Base-by-base conservation (phyloP, 306 rosid species). In the Rosa lucieae region DNA sequence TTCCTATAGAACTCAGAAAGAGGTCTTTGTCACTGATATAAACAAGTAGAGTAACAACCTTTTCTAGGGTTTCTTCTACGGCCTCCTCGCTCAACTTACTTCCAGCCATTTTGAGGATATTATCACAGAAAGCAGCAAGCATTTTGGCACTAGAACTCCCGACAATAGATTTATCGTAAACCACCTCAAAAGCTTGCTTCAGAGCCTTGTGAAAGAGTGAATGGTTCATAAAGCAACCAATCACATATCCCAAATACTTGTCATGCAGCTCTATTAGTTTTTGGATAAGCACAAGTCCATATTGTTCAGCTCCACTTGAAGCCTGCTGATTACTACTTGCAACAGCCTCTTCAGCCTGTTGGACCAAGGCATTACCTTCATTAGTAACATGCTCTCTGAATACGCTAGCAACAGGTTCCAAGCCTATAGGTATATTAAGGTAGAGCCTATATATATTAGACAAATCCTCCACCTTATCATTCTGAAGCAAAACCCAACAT, bases 381-480 rank as follows among this genome's bases (percentile, higher is more conserved):
- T 79, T 87, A 47, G 86, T 85, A 75, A 90, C 82, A 76, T 90
- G 93, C 97, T 92, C 90, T 86, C 88, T 90, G 81, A 90, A 89
- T 47, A 88, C 82, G 81, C 48, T 85, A 61, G 92, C 85, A 78
- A 90, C 84, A 17, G 90, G 93, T 2, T 90, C 93, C 83, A 92
- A 78, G 46, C 93, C 96, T 72, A 80, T 79, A 17, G 87, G 86
- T 79, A 92, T 88, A 81, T 85, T 82, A 77, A 86, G 85, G 84
- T 88, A 92, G 53, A 92, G 95, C 53, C 92, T 89, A 78, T 86
- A 92, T 87, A 92, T 90, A 84, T 96, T 86, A 78, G 92, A 84
- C 69, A 92, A 88, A 86, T 89, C 93, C 21, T 88, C 97, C 89
- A 89, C 91, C 92, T 89, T 91, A 80, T 93, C 93, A 49, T 93